Percentiles rank a stretch among this genome's conserved stretches.
Conservation (phyloP, 352 stramenopile genomes). For the Pythium coloratum region DNA sequence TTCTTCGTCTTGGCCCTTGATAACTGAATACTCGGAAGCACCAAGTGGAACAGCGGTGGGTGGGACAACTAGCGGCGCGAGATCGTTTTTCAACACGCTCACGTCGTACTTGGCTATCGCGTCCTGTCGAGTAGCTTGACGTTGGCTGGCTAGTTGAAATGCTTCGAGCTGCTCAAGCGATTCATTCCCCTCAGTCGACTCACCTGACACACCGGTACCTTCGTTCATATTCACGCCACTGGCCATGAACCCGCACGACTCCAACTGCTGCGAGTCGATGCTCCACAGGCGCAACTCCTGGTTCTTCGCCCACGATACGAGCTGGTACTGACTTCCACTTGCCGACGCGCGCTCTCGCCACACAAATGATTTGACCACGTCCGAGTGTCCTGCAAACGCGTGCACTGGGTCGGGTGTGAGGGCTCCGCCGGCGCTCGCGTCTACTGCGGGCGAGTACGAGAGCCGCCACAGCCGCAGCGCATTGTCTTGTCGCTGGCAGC, state of each 20-base stretch:
- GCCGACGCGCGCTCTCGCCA: constrained; percentile 46
- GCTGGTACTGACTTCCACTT: constrained; percentile 49
- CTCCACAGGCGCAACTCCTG: constrained; percentile 77
- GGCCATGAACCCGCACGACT: constrained; percentile 21
- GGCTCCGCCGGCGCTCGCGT: neutral
- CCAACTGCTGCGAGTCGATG: constrained; percentile 57
- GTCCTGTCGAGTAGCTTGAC: constrained; percentile 19
- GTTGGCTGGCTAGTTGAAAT: neutral
- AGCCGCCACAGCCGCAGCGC: constrained; percentile 69
- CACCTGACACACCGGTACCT: constrained; percentile 3
- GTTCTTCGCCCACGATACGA: constrained; percentile 83
- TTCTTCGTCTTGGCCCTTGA: constrained; percentile 34
- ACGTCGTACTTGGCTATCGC: constrained; percentile 65
- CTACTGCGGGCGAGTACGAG: constrained; percentile 25
- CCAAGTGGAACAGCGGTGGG: constrained; percentile 55
- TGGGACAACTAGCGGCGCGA: constrained; percentile 68
- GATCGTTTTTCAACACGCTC: constrained; percentile 69
- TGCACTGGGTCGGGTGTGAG: constrained; percentile 50
- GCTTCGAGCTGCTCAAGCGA: constrained; percentile 5
- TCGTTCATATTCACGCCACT: constrained; percentile 9
- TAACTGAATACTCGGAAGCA: constrained; percentile 55
- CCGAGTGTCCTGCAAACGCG: constrained; percentile 59
- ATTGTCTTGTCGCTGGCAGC: constrained; percentile 61
- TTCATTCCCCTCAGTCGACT: constrained; percentile 18
- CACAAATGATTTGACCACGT: constrained; percentile 65